These are phyloP conservation scores for Datisca glomerata DNA, from an alignment of 306 rosid genomes.

Conservation along the genomic window DNA sequence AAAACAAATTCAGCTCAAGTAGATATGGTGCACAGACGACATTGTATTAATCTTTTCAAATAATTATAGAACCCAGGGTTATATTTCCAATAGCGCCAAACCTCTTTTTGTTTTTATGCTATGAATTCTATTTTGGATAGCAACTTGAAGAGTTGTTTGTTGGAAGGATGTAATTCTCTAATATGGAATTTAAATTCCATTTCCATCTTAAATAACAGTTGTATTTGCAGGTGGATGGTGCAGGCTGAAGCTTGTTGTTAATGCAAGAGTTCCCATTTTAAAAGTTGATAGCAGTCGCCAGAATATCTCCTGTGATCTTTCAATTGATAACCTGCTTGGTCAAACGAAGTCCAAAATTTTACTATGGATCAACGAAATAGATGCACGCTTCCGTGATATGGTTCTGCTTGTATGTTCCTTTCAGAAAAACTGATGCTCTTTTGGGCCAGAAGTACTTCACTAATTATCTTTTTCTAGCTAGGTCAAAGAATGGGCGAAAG, in stretches of 20 bases:
- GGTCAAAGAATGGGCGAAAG: constrained; percentile 99
- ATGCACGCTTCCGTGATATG: constrained; percentile 68
- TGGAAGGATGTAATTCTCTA: constrained; percentile 3
- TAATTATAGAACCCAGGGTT: too few relatives aligned
- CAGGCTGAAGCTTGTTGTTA: constrained; percentile 30
- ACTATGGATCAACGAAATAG: constrained; percentile 59
- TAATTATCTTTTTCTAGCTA: constrained; percentile 52
- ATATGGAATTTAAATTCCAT: neutral
- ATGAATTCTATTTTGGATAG: too few relatives aligned
- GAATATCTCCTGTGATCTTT: constrained; percentile 76
- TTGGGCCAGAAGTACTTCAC: constrained; percentile 13
- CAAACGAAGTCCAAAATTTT: constrained; percentile 73
- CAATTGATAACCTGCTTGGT: constrained; percentile 66
- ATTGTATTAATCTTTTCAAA: too few relatives aligned
- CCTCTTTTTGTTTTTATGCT: too few relatives aligned
- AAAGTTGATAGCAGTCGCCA: constrained; percentile 36
- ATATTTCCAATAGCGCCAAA: too few relatives aligned
- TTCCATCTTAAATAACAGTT: neutral
- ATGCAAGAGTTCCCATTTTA: constrained; percentile 84
- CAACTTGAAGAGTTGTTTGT: too few relatives aligned
- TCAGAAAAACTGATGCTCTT: constrained; percentile 11
- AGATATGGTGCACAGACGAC: too few relatives aligned
- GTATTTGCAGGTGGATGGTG: constrained; percentile 53
- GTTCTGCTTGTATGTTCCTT: constrained; percentile 68
- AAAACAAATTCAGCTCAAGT: too few relatives aligned